Conservation (phyloP, 106 monocot species). For the Iris macrosiphon region DNA sequence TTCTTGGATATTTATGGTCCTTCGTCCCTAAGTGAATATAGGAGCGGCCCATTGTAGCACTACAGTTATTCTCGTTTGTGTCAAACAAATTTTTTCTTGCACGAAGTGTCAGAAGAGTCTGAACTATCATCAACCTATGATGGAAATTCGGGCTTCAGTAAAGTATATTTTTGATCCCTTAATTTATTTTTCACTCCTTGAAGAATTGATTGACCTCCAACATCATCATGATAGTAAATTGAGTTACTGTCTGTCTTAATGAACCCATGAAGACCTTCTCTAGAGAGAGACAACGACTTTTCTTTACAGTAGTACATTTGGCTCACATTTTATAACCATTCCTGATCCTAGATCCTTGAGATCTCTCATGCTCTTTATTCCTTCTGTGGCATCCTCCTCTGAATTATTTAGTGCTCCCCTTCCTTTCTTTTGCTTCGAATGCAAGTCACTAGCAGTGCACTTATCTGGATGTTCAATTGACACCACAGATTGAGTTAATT, state of each 20-base stretch:
- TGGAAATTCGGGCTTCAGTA: constrained; percentile 15
- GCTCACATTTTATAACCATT: constrained; percentile 16
- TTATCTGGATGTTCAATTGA: constrained; percentile 20
- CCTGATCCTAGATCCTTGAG: constrained; percentile 50
- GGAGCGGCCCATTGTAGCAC: constrained; percentile 2
- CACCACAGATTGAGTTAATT: constrained; percentile 26
- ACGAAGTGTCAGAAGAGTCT: constrained; percentile 49
- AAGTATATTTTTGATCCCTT: constrained; percentile 14
- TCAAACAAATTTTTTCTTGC: constrained; percentile 17
- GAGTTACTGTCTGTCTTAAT: constrained; percentile 27
- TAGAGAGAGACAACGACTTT: constrained; percentile 27
- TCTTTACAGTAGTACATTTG: constrained; percentile 15
- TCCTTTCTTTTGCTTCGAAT: constrained; percentile 20
- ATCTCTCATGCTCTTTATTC: constrained; percentile 53
- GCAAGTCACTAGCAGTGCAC: constrained; percentile 2
- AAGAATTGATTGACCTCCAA: constrained; percentile 11
- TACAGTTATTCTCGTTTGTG: constrained; percentile 14
- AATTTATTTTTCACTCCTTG: neutral
- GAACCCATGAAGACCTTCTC: constrained; percentile 37
- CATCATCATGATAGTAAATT: constrained; percentile 17
- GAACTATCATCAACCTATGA: constrained; percentile 6
- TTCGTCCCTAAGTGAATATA: constrained; percentile 4
- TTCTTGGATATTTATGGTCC: constrained; percentile 7
- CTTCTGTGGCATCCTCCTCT: constrained; percentile 42
- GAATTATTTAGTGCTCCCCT: constrained; percentile 43